Conservation (phyloP, 208 protist species). For the Entamoeba dispar region DNA sequence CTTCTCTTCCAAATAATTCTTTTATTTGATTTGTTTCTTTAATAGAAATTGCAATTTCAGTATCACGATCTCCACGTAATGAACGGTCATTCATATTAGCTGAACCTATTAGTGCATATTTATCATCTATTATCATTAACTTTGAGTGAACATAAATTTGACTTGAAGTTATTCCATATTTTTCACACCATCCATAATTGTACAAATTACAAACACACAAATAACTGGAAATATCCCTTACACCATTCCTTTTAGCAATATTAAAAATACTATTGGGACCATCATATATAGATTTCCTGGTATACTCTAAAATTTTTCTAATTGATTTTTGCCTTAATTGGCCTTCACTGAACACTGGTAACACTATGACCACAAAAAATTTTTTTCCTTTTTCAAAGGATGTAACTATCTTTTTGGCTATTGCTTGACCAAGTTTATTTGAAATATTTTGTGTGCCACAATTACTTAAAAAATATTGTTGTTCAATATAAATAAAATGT, state of each 20-base stretch:
- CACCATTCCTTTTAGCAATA: background rate
- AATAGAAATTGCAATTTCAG: constrained; percentile 29
- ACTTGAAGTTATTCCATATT: background rate
- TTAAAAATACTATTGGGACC: background rate
- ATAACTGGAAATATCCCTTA: background rate
- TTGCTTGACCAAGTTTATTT: background rate
- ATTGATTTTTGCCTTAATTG: background rate
- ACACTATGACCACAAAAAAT: background rate
- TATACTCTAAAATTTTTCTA: background rate
- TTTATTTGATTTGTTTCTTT: background rate
- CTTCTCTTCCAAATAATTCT: background rate
- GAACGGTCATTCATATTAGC: constrained; percentile 46
- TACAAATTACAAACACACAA: constrained; percentile 10
- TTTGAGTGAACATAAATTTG: constrained; percentile 44
- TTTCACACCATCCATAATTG: background rate
- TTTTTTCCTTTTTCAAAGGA: background rate
- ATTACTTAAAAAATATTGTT: constrained; percentile 28
- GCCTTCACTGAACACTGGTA: background rate
- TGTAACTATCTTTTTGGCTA: background rate
- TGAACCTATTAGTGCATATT: constrained; percentile 36
- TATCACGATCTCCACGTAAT: constrained; percentile 36
- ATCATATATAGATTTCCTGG: background rate
- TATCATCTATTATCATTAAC: constrained; percentile 46
- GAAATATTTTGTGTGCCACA: background rate
- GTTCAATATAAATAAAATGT: constrained; percentile 30